Percentiles rank a stretch among this genome's conserved stretches.
Evolutionary conservation across 805 yeast species (phyloP).

Genomic region (Brettanomyces nanus): DNA sequence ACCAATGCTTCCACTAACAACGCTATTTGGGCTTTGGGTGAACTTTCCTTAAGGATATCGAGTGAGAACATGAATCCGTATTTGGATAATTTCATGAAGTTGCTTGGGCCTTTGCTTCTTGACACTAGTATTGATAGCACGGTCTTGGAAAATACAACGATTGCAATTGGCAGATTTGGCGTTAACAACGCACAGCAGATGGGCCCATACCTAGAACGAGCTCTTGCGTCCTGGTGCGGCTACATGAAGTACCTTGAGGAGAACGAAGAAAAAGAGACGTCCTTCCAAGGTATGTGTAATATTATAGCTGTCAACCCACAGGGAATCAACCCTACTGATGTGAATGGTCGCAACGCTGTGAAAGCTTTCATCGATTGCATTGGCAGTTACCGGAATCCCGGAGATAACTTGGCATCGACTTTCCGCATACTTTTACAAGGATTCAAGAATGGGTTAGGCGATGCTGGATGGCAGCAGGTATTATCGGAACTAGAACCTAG

Average conservation of each 20-base stretch:
- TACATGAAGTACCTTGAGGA: slow-evolving; percentile 61
- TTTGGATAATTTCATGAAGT: slow-evolving; percentile 42
- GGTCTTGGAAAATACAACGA: slow-evolving; percentile 80
- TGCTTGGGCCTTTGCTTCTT: slow-evolving; percentile 53
- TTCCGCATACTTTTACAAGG: slow-evolving; percentile 39
- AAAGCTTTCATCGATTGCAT: slow-evolving; percentile 51
- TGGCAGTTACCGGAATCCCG: slow-evolving; percentile 45
- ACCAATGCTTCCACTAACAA: slow-evolving; percentile 69
- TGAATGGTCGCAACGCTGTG: slow-evolving; percentile 38
- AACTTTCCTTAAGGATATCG: slow-evolving; percentile 57
- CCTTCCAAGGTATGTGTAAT: slow-evolving; percentile 77
- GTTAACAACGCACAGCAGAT: slow-evolving; percentile 49
- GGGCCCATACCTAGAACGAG: slow-evolving; percentile 49
- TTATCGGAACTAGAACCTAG: slow-evolving; percentile 20
- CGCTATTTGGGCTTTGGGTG: slow-evolving; percentile 93
- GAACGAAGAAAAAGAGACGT: slow-evolving; percentile 81
- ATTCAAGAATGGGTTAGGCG: slow-evolving; percentile 41
- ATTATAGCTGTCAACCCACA: slow-evolving; percentile 60
- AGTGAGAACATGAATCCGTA: slow-evolving; percentile 41
- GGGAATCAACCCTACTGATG: slow-evolving; percentile 40
- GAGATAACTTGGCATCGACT: slow-evolving; percentile 33
- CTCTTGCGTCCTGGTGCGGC: slow-evolving; percentile 63
- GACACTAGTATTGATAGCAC: slow-evolving; percentile 48
- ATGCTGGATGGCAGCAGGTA: slow-evolving; percentile 20
- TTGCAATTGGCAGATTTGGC: slow-evolving; percentile 84